Base-by-base conservation (phyloP, 2,329 filamentous ascomycete genomes). In the Fusarium palustre region DNA sequence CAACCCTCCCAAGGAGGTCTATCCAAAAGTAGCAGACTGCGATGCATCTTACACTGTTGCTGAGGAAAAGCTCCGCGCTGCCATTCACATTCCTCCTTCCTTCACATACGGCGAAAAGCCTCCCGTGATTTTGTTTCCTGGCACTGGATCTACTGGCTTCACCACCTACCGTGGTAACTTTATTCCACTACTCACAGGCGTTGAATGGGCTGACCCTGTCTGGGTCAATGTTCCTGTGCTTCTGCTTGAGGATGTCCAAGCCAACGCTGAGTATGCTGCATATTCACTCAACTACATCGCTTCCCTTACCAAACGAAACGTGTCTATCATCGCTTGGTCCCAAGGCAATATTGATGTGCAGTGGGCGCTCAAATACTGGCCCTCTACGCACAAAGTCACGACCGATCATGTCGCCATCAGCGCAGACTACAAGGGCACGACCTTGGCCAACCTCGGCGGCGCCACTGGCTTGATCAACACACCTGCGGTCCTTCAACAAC, bases 361-460 rank as follows among this genome's bases (percentile, higher is more conserved):
- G 18, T 64, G 59, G 60, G 59, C 60, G 3, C 38, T 64, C n/a
- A 64, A 64, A 22, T 64, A 64, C n/a, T 64, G 60, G 60, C 60
- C 60, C 1, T 64, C 60, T 2, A 64, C 59, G 1, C 50, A 42
- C 7, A 45, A 64, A 10, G 18, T 45, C 7, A 57, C 60, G 10
- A 24, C 43, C 3, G 59, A 64, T 4, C 59, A 64, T 3, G 49
- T 64, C 0, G 49, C 60, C 11, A 57, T 64, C 12, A 64, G 60
- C 31, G 49, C 59, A 3, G 43, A 64, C 13, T 64, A 64, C 31
- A 64, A 57, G 6, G 59, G 60, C 3, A 64, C 60, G 0, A n/a
- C 39, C 2, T 24, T 64, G 3, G 60, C 49, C 25, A 64, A 64
- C 4, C 34, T 48, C 0, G 43, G 55, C 2, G 36, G 47, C 9